Evolutionary conservation across 805 yeast genomes (phyloP).

Genomic region (Candida michaelii): DNA sequence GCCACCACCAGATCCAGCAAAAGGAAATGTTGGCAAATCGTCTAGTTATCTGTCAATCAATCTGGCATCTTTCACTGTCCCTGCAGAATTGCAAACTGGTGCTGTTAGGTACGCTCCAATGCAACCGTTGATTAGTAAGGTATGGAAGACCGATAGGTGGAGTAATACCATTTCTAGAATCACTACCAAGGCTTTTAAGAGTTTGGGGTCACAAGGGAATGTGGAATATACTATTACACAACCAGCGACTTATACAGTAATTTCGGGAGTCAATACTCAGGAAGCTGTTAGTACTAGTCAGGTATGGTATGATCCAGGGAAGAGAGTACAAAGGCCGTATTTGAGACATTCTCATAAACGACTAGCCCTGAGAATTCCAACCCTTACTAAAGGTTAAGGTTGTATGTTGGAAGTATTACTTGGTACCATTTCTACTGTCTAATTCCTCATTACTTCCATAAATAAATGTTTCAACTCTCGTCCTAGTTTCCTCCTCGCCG

Average conservation of each 20-base stretch:
- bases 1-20: conserved; percentile 8
- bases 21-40: conserved; percentile 2
- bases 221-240: conserved; percentile 17
- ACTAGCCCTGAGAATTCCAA: too few relatives aligned
- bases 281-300: neutral
- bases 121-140: conserved; percentile 9
- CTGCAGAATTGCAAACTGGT: conserved; percentile 15
- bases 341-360: neutral
- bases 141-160: conserved; percentile 11
- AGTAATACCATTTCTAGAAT: neutral
- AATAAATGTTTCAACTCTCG: too few relatives aligned
- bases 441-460: too few relatives aligned
- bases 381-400: too few relatives aligned
- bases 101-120: conserved; percentile 16
- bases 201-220: conserved; percentile 4
- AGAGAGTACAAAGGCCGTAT: conserved; percentile 6
- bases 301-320: conserved; percentile 8
- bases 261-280: conserved; percentile 11
- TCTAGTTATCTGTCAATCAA: neutral
- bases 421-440: too few relatives aligned
- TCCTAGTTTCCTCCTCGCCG: too few relatives aligned
- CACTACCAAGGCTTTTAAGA: conserved; percentile 1
- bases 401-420: too few relatives aligned
- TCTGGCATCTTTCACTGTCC: conserved; percentile 12
- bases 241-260: conserved; percentile 13